Percentiles rank a stretch among this genome's conserved stretches.
phyloP scores from a whole-genome alignment of 495 filamentous ascomycete species.

The Bathelium albidoporum region DNA sequence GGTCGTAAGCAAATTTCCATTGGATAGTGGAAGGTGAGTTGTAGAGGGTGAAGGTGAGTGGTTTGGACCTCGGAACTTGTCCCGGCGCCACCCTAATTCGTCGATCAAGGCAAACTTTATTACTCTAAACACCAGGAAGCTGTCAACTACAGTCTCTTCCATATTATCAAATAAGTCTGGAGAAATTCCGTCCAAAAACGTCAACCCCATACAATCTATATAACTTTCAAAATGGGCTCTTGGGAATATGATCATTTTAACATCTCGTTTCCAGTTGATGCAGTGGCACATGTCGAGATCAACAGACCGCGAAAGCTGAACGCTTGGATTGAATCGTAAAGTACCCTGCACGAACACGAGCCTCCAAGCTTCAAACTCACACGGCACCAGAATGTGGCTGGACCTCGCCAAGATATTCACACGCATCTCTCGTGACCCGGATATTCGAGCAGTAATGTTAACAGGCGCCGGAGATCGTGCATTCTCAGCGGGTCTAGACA shows the following conservation, averaged over 20 bases:
- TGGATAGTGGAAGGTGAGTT: too few species aligned
- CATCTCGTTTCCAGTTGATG: constrained; percentile 56
- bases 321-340: constrained; percentile 66
- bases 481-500: constrained; percentile 79
- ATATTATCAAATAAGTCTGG: too few species aligned
- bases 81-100: not conserved
- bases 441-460: constrained; percentile 70
- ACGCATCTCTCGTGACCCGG: constrained; percentile 58
- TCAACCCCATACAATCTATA: not conserved
- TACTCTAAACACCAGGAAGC: too few species aligned
- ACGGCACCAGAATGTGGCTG: constrained; percentile 63
- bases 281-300: constrained; percentile 88
- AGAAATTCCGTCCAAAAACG: not conserved
- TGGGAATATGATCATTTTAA: constrained; percentile 55
- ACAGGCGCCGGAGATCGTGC: constrained; percentile 72
- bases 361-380: not conserved
- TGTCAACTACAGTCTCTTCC: too few species aligned
- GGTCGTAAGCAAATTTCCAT: too few species aligned
- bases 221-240: not conserved
- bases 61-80: not conserved
- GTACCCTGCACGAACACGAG: not conserved
- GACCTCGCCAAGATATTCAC: constrained; percentile 66
- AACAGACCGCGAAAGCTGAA: constrained; percentile 86
- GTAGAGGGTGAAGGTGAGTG: too few species aligned
- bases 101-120: not conserved